Base-by-base conservation (phyloP, 805 yeast genomes). In the Vanderwaltozyma verrucispora region DNA sequence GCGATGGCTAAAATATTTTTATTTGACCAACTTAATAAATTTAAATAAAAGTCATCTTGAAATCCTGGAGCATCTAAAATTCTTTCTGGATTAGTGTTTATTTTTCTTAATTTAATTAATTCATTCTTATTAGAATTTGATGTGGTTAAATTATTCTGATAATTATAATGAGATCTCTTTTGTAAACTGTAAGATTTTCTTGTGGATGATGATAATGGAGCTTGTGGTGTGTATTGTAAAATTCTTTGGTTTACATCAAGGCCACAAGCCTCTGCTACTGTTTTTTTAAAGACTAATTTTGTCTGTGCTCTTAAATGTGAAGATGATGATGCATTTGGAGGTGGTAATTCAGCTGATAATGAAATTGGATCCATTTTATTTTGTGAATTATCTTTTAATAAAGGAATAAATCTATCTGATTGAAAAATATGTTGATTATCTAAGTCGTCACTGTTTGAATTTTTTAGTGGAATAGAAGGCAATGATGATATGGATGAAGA, bases 1-100 rank as follows among this genome's bases (percentile, higher is more conserved):
- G 95, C 98, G 53, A 92, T 82, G 1, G 95, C 96, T 24, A 92
- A 66, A 31, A 79, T 66, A 57, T 89, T 86, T 23, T 77, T 75
- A 45, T 66, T 64, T 7, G 96, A 87, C 97, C 98, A 92, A 43
- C 87, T 76, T 37, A 92, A 59, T 29, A 89, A 66, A 53, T 87
- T 87, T 37, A 87, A 68, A 57, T 89, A 92, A 59, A 87, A 92
- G 63, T 92, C 98, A 59, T 92, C 95, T 17, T 80, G 71, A 40
- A 88, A 71, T 0, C 95, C 96, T 0, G 98, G 98, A 0, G 97
- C 98, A 62, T 92, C 98, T 29, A 92, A 67, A 1, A 92, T 94
- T 45, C 95, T 72, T 46, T 85, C 95, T 1, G 98, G 97, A 25
- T 85, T 83, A 0, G 85, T 75, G 19, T 94, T 85, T 33, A 92